These are phyloP conservation scores for Hansenula sp. DNA, from an alignment of 1,139 yeast genomes.

Conservation along the genomic window DNA sequence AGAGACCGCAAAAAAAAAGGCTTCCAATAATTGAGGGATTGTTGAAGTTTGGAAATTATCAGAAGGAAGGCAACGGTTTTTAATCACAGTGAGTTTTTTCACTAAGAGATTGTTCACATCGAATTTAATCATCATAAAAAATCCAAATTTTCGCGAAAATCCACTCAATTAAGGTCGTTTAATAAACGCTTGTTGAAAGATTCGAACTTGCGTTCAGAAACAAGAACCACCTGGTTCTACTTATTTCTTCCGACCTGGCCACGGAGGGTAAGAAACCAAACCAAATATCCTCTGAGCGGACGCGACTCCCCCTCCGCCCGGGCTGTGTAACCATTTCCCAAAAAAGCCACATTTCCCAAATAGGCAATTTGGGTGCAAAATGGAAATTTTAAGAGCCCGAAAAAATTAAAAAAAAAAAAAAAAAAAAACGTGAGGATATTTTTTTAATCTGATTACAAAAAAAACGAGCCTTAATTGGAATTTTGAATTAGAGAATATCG, in stretches of 20 bases:
- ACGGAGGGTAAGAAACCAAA: constrained; percentile 1
- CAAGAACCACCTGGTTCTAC: constrained; percentile 7
- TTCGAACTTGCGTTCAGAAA: constrained; percentile 5
- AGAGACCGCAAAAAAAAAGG: constrained; percentile 5
- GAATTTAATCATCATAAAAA: constrained; percentile 23
- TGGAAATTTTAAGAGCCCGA: too few species aligned
- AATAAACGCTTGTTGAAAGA: constrained; percentile 6
- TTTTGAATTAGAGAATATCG: too few species aligned
- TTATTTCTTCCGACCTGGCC: constrained; percentile 4
- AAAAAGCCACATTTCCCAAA: neutral
- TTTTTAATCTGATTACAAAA: too few species aligned
- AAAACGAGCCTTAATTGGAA: too few species aligned
- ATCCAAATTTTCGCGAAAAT: too few species aligned
- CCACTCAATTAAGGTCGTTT: too few species aligned
- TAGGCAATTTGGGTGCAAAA: too few species aligned
- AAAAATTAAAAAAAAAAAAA: too few species aligned
- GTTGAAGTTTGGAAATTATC: constrained; percentile 14
- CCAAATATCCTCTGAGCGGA: neutral
- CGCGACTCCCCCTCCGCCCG: neutral
- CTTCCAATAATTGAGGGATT: too few species aligned
- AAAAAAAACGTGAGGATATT: too few species aligned
- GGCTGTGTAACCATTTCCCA: neutral
- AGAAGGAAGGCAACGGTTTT: constrained; percentile 30
- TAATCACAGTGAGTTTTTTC: constrained; percentile 22
- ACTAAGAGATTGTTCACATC: constrained; percentile 31